A percentile compares a stretch with the other conserved stretches of the same genome.
These are phyloP conservation scores for Penicillium lividum DNA, from an alignment of 495 filamentous ascomycete genomes.

Conservation along the genomic window DNA sequence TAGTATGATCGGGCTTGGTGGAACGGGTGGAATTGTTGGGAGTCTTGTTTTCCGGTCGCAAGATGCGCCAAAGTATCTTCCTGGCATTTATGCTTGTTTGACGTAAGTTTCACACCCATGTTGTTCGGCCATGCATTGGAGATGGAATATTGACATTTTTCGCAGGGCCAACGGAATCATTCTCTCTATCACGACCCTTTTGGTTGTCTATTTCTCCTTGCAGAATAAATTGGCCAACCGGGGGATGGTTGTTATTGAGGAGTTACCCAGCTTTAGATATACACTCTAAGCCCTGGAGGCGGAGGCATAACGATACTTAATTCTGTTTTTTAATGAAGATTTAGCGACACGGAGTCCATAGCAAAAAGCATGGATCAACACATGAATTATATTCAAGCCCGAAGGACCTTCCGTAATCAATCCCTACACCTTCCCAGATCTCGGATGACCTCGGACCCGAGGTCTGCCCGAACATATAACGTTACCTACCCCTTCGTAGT, in stretches of 20 bases:
- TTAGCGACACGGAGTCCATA: too few species aligned
- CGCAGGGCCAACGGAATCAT: neutral
- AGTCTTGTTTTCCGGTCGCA: conserved; percentile 51
- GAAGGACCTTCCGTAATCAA: too few species aligned
- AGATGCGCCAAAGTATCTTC: conserved; percentile 35
- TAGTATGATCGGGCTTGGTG: conserved; percentile 46
- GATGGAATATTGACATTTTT: neutral
- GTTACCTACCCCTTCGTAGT: too few species aligned
- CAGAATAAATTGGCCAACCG: neutral
- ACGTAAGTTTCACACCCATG: neutral
- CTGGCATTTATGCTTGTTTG: conserved; percentile 6
- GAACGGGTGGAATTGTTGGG: conserved; percentile 55
- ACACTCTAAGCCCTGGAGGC: neutral
- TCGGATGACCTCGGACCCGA: too few species aligned
- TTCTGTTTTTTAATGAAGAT: too few species aligned
- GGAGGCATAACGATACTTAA: too few species aligned
- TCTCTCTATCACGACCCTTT: neutral
- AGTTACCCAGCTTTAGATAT: neutral
- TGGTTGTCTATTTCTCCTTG: neutral
- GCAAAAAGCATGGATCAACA: too few species aligned
- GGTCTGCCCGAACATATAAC: too few species aligned
- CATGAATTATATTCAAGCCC: too few species aligned
- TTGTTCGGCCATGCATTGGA: too few species aligned
- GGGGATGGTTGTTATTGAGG: neutral
- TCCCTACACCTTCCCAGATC: too few species aligned